A percentile compares a stretch with the other conserved stretches of the same genome.
Evolutionary conservation across 345 rosid genomes (phyloP).

Genomic region (Eucalyptus melliodora): DNA sequence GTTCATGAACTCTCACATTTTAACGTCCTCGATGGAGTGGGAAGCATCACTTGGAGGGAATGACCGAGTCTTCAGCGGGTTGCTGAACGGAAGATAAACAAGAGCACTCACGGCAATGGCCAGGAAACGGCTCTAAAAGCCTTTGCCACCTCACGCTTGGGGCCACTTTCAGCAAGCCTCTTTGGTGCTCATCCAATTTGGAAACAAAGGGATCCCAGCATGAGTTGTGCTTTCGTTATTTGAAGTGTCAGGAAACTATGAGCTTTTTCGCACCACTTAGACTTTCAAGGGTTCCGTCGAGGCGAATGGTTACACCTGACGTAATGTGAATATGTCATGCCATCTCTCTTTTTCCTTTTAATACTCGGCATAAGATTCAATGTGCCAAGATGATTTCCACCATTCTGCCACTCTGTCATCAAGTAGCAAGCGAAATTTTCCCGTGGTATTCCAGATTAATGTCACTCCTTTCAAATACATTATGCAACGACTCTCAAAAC

Average conservation of each 20-base stretch:
- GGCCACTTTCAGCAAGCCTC: not conserved
- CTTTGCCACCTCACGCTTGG: not conserved
- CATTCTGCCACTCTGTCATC: not conserved
- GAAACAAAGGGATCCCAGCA: not conserved
- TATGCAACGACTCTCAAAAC: too few species aligned
- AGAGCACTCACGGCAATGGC: not conserved
- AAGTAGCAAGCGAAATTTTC: not conserved
- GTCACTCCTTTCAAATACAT: too few species aligned
- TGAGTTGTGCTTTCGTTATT: not conserved
- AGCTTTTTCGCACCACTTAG: not conserved
- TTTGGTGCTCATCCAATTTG: not conserved
- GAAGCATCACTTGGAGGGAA: slow-evolving; percentile 49
- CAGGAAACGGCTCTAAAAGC: not conserved
- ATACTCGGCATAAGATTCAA: not conserved
- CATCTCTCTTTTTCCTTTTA: not conserved
- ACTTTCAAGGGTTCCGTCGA: not conserved
- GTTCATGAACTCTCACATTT: slow-evolving; percentile 15
- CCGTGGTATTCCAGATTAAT: too few species aligned
- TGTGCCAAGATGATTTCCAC: not conserved
- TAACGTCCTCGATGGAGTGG: slow-evolving; percentile 33
- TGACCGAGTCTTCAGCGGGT: slow-evolving; percentile 46
- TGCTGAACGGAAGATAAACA: slow-evolving; percentile 33
- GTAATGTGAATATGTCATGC: not conserved
- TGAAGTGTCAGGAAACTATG: not conserved
- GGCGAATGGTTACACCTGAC: too few species aligned